These are phyloP conservation scores for Chlamydomonas urium DNA, from an alignment of 139 green algal species.

Conservation along the genomic window DNA sequence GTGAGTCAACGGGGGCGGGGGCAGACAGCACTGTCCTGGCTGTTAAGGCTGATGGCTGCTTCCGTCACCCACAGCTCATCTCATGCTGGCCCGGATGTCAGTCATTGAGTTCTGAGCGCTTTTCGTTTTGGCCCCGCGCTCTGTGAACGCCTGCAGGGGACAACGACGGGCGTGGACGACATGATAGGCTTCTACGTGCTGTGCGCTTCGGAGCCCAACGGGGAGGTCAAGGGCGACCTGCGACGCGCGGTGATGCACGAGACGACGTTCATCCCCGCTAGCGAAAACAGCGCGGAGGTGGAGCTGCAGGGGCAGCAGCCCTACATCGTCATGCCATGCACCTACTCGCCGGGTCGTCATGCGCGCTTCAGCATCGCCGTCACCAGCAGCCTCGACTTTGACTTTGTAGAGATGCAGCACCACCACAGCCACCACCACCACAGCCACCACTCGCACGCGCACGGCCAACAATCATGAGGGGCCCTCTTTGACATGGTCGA, in stretches of 20 bases:
- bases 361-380: conserved; percentile 22
- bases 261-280: conserved; percentile 34
- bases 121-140: neutral
- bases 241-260: conserved; percentile 30
- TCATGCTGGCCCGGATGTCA: no score
- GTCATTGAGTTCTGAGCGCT: no score
- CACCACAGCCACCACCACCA: neutral
- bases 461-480: no score
- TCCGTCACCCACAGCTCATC: no score
- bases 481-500: no score
- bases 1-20: no score
- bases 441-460: no score
- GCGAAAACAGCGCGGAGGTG: conserved; percentile 28
- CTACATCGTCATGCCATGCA: conserved; percentile 56
- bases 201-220: conserved; percentile 21
- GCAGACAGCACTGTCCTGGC: no score
- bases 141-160: neutral
- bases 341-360: conserved; percentile 36
- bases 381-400: conserved; percentile 17
- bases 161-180: conserved; percentile 28
- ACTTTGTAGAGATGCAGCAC: conserved; percentile 19
- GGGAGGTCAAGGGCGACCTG: conserved; percentile 33
- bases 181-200: conserved; percentile 61
- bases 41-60: no score
- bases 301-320: conserved; percentile 27